These are phyloP conservation scores for Cucumis melo DNA, from an alignment of 306 rosid species.

Conservation along the genomic window DNA sequence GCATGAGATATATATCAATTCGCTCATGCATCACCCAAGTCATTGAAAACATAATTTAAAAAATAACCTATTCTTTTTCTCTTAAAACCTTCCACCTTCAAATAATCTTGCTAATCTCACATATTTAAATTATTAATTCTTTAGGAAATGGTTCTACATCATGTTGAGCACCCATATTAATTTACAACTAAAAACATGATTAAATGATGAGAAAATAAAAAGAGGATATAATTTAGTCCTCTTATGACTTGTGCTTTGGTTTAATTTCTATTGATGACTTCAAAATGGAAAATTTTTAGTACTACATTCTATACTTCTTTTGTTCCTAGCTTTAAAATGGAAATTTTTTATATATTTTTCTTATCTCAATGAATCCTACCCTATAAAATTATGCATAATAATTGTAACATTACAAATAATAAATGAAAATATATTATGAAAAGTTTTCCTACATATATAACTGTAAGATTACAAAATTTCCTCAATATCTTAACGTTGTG, in stretches of 20 bases:
- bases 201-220: background rate
- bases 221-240: background rate
- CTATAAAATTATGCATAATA: too few relatives aligned
- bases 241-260: background rate
- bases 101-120: background rate
- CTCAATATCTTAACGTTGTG: too few relatives aligned
- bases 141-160: background rate
- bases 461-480: too few relatives aligned
- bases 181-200: background rate
- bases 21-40: background rate
- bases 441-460: too few relatives aligned
- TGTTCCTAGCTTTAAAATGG: too few relatives aligned
- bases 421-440: too few relatives aligned
- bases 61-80: background rate
- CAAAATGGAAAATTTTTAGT: too few relatives aligned
- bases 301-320: too few relatives aligned
- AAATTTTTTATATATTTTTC: too few relatives aligned
- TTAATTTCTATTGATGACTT: background rate
- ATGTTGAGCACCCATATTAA: background rate
- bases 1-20: background rate
- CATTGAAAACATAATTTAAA: background rate
- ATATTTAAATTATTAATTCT: background rate
- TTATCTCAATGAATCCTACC: too few relatives aligned
- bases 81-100: background rate
- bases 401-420: too few relatives aligned